Evolutionary conservation across 306 rosid genomes (phyloP).

Genomic region (Pachyrhizus erosus): DNA sequence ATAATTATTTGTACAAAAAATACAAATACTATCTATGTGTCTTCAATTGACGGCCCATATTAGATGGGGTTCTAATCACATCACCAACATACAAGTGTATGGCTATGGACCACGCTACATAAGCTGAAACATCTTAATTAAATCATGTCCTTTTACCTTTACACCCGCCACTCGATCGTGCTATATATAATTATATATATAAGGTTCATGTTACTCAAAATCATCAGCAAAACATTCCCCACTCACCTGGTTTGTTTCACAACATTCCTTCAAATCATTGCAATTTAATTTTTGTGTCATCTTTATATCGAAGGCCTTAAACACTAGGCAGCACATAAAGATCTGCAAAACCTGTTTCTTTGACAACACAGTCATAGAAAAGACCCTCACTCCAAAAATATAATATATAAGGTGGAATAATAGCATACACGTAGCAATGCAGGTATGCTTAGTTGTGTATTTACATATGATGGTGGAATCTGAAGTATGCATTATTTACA

Average conservation of each 20-base stretch:
- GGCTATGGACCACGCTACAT: conserved; percentile 55
- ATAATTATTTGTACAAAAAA: not conserved
- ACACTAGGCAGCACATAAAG: conserved; percentile 52
- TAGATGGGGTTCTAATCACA: conserved; percentile 20
- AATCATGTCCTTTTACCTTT: conserved; percentile 18
- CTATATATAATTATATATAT: not conserved
- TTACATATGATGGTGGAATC: not conserved
- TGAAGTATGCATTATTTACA: not conserved
- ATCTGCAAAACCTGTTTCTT: conserved; percentile 49
- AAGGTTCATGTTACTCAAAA: conserved; percentile 53
- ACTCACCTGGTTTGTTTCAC: conserved; percentile 59
- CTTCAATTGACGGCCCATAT: conserved; percentile 10
- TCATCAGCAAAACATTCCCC: conserved; percentile 53
- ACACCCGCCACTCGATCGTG: conserved; percentile 42
- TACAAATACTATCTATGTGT: not conserved
- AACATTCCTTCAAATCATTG: conserved; percentile 43
- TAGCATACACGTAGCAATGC: conserved; percentile 32
- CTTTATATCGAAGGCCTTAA: conserved; percentile 37
- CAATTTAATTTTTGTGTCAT: conserved; percentile 51
- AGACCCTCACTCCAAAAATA: not conserved
- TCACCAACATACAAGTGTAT: conserved; percentile 49
- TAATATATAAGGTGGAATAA: not conserved
- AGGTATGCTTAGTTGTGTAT: conserved; percentile 13
- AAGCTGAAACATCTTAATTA: conserved; percentile 39
- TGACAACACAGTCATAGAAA: conserved; percentile 36